Evolutionary conservation across 177 flowering plant species (phyloP), one percentile per base, ranked within the genome.

Genomic region (Vitis hybrid): DNA sequence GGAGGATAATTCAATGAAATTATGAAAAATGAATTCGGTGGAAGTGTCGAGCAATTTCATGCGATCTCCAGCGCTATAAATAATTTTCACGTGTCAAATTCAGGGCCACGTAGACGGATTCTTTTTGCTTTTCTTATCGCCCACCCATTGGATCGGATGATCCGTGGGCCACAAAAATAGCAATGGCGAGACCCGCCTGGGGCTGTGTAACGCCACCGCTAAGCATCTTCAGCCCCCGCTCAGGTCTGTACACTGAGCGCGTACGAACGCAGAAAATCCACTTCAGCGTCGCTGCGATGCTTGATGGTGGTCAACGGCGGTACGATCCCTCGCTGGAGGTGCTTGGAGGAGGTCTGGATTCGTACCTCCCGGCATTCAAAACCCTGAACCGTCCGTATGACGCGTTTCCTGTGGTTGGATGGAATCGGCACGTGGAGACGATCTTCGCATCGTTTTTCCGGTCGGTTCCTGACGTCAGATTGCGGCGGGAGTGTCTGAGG

Each of bases 381-480:
- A 52, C 76, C 61, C 64, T 87, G 30, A 68, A 67, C 15, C 79
- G 67, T 4, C 91, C 95, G 13, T 92, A 91, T 85, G 60, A 58
- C 2, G 86, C 94, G 1, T 92, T 85, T 58, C 99, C 99, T 2
- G 0, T 92, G 2, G 19, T 92, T 54, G 85, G 82, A 10, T 85
- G 81, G 82, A 90, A 87, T 71, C 65, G 89, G 57, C 99, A 94
- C 84, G 64, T 91, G 51, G 99, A 94, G 85, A 94, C 99, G 34
- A 90, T 94, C 55, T 91, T 90, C 72, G 96, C 99, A 21, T 66
- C 95, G 6, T 83, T 88, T 69, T 92, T 79, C 65, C 83, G 99
- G 54, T 81, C 93, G 9, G 62, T 75, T 4, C 99, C 99, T 9
- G 79, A 78, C 32, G 89, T 94, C 68, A 74, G 67, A 32, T 77